phyloP scores from a whole-genome alignment of 2,329 filamentous ascomycete species.

The Daldinia sp. region DNA sequence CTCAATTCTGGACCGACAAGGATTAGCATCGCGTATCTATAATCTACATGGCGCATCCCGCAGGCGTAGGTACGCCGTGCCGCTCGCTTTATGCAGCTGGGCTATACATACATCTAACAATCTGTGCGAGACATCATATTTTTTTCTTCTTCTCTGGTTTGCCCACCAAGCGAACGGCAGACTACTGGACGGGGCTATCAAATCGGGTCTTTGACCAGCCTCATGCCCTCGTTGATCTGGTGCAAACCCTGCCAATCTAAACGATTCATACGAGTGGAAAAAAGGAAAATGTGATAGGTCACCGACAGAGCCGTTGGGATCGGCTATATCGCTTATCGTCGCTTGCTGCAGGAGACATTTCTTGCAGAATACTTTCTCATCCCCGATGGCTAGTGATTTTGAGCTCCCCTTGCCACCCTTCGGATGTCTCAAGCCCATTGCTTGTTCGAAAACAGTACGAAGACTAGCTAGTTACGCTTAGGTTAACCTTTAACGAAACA shows the following conservation, averaged over 20 bases:
- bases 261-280: slow-evolving; percentile 19
- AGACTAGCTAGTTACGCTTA: not conserved
- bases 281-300: slow-evolving; percentile 35
- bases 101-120: slow-evolving; percentile 20
- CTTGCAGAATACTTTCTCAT: slow-evolving; percentile 2
- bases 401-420: slow-evolving; percentile 6
- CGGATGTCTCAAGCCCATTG: slow-evolving; percentile 15
- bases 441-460: slow-evolving; percentile 21
- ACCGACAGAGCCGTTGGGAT: slow-evolving; percentile 30
- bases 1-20: slow-evolving; percentile 12
- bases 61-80: slow-evolving; percentile 18
- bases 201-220: slow-evolving; percentile 34
- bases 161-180: slow-evolving; percentile 15
- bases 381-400: slow-evolving; percentile 18
- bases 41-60: slow-evolving; percentile 34
- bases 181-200: slow-evolving; percentile 21
- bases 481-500: slow-evolving; percentile 9
- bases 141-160: slow-evolving; percentile 35
- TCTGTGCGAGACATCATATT: slow-evolving; percentile 38
- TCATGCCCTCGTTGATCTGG: slow-evolving; percentile 23
- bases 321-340: slow-evolving; percentile 22
- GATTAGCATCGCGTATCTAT: slow-evolving; percentile 35
- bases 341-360: not conserved
- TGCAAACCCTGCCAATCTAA: slow-evolving; percentile 19
- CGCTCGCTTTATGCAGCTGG: slow-evolving; percentile 22